Conservation (phyloP, 208 protist genomes). For the Angomonas desouzai region DNA sequence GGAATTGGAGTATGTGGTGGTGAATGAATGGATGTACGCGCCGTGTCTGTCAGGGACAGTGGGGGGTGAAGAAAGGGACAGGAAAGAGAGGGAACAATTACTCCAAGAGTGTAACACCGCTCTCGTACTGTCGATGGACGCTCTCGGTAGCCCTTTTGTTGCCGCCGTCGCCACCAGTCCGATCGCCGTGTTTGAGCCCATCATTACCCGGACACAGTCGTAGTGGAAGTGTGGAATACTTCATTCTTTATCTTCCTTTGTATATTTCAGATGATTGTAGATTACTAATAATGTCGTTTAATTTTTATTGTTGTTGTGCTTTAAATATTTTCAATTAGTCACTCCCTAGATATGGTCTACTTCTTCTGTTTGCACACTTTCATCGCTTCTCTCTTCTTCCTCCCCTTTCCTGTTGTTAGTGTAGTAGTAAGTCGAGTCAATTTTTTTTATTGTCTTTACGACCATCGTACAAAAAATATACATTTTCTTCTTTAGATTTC, state of each 20-base stretch:
- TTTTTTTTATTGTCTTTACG: too few relatives aligned
- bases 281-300: too few relatives aligned
- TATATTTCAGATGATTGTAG: too few relatives aligned
- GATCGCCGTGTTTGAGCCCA: constrained; percentile 72
- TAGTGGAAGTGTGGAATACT: neutral
- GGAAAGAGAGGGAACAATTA: constrained; percentile 9
- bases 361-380: too few relatives aligned
- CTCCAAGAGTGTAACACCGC: constrained; percentile 59
- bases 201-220: constrained; percentile 43
- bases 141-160: constrained; percentile 66
- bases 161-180: constrained; percentile 54
- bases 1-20: constrained; percentile 63
- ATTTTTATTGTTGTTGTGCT: constrained; percentile 5
- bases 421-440: too few relatives aligned
- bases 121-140: constrained; percentile 64
- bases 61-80: neutral
- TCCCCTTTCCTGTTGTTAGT: too few relatives aligned
- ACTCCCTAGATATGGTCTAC: too few relatives aligned
- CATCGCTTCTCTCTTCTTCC: too few relatives aligned
- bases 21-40: constrained; percentile 89
- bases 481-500: constrained; percentile 9
- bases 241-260: constrained; percentile 3
- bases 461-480: neutral
- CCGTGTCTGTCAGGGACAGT: constrained; percentile 37
- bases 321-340: constrained; percentile 13